phyloP scores from a whole-genome alignment of 371 early-diverging fungal species.

The Haplosporangium sp. region DNA sequence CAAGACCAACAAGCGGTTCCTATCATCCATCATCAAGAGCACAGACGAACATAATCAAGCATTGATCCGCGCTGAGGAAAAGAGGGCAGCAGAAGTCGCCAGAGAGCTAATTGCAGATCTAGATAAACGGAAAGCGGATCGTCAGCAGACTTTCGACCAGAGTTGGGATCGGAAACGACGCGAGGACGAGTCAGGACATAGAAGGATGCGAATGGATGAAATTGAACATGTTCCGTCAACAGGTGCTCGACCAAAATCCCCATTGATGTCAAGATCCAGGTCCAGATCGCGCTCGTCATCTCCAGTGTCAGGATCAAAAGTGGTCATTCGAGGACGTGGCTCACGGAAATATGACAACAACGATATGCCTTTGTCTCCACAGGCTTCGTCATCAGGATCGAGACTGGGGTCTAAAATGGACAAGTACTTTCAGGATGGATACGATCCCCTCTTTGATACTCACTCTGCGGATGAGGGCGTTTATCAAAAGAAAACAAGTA shows the following conservation, averaged over 20 bases:
- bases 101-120: constrained; percentile 39
- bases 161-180: constrained; percentile 46
- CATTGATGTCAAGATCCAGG: not conserved
- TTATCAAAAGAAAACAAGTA: constrained; percentile 22
- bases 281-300: constrained; percentile 8
- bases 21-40: constrained; percentile 73
- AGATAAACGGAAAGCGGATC: constrained; percentile 21
- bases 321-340: constrained; percentile 24
- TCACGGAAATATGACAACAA: constrained; percentile 10
- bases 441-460: constrained; percentile 75
- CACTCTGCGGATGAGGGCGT: constrained; percentile 61
- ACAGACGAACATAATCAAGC: constrained; percentile 81
- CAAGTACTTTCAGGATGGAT: constrained; percentile 74
- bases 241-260: not conserved
- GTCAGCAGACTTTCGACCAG: constrained; percentile 23
- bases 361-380: not conserved
- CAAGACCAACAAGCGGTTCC: constrained; percentile 77
- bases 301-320: constrained; percentile 8
- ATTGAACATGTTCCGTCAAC: not conserved
- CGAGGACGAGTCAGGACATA: not conserved
- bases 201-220: constrained; percentile 34
- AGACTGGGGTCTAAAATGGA: constrained; percentile 70
- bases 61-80: constrained; percentile 63
- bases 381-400: constrained; percentile 13
- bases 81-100: constrained; percentile 55